Evolutionary conservation across 305 asterid species (phyloP).

Genomic region (Ilex paraguariensis): DNA sequence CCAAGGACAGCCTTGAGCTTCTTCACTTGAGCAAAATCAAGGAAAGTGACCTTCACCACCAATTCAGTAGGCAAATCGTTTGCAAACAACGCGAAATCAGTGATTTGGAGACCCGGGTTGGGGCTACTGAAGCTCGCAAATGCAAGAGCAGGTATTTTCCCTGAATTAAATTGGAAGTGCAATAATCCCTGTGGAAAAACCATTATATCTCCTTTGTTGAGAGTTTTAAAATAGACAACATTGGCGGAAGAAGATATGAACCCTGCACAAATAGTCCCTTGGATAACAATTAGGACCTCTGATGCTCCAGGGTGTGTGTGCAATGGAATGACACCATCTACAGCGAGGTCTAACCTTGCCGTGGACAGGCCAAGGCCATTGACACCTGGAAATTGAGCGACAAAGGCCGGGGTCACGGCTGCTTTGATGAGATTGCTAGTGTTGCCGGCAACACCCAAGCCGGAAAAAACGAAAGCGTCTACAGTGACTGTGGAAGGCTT

Average conservation of each 20-base stretch:
- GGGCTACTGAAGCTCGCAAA: slow-evolving; percentile 53
- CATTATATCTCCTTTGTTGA: slow-evolving; percentile 57
- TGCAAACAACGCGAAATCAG: slow-evolving; percentile 60
- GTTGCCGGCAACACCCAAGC: slow-evolving; percentile 46
- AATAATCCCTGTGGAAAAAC: slow-evolving; percentile 70
- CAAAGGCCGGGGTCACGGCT: slow-evolving; percentile 59
- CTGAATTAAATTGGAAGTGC: slow-evolving; percentile 71
- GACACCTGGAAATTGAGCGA: slow-evolving; percentile 55
- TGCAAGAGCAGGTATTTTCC: slow-evolving; percentile 38
- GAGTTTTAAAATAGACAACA: slow-evolving; percentile 35
- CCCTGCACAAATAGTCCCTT: slow-evolving; percentile 65
- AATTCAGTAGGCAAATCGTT: slow-evolving; percentile 74
- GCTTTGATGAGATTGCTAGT: slow-evolving; percentile 61
- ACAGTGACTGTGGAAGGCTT: slow-evolving; percentile 33
- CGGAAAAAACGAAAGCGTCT: slow-evolving; percentile 53
- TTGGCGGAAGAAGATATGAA: slow-evolving; percentile 72
- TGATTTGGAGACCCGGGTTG: slow-evolving; percentile 63
- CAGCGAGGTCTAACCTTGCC: slow-evolving; percentile 60
- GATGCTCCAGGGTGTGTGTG: slow-evolving; percentile 87
- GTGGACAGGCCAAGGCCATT: slow-evolving; percentile 67
- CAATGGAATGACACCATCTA: slow-evolving; percentile 72
- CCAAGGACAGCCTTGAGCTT: slow-evolving; percentile 88
- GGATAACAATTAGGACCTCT: slow-evolving; percentile 47
- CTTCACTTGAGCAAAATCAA: slow-evolving; percentile 66
- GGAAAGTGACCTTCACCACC: slow-evolving; percentile 42